Evolutionary conservation across 495 filamentous ascomycete species (phyloP), one percentile per base, ranked within the genome.

Genomic region (Xylaria sp.): DNA sequence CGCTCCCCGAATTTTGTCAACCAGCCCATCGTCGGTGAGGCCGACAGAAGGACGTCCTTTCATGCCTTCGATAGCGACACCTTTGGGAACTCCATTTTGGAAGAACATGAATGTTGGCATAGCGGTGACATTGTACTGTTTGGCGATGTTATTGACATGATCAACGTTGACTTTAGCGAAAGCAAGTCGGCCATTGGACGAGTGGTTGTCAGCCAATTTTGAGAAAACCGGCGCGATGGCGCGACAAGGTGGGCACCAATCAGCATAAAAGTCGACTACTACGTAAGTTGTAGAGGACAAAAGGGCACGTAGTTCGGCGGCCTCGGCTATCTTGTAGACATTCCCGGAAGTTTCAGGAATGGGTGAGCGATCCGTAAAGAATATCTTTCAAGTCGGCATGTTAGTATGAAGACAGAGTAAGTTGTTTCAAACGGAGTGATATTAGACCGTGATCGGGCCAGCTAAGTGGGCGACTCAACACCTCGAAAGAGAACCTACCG

Each of bases 21-120:
- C 48, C 2, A 37, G 46, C 12, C 63, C 62, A 12, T 66, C 40
- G 24, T 29, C 31, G 14, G 11, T 19, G 11, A 29, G 15, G 26
- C 31, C 9, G 24, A 64, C 61, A 29, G 61, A 46, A 9, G 17
- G n/a, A 21, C 41, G 33, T 6, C 6, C n/a, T 19, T 2, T 31
- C 24, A 46, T 46, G 35, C 40, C 63, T n/a, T 46, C 63, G 11
- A 67, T 46, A 15, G 17, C 46, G 2, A 53, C 63, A 8, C 29
- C 63, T n/a, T 26, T 35, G 2, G 65, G 48, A 50, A 17, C n/a
- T 69, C 90, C 88, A 66, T 90, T 87, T 77, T 93, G 89, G 83
- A 97, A 92, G 74, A 97, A 88, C 67, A 97, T 81, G 82, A 97
- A 97, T 46, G 93, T 93, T 0, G 94, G 94, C 86, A 93, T 90